Evolutionary conservation across 2,329 filamentous ascomycete species (phyloP).

Genomic region (Colletotrichum tanaceti): DNA sequence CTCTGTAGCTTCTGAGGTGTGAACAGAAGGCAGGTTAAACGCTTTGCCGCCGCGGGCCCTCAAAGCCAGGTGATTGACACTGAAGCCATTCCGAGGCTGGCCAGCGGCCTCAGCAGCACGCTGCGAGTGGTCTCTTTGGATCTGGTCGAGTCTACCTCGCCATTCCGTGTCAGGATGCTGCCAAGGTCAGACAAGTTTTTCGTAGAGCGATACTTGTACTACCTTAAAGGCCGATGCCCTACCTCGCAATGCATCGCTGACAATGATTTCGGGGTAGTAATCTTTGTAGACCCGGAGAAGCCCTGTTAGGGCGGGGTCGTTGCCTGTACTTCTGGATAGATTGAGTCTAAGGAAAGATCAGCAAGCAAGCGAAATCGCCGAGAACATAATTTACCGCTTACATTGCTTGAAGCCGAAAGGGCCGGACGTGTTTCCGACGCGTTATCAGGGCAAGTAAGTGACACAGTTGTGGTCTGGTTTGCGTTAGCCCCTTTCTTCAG

Average conservation of each 20-base stretch:
- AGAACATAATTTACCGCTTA: slow-evolving; percentile 50
- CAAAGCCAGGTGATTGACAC: slow-evolving; percentile 66
- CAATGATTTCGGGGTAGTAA: slow-evolving; percentile 89
- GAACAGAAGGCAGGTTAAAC: slow-evolving; percentile 73
- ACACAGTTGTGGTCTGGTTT: slow-evolving; percentile 69
- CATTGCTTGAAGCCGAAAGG: slow-evolving; percentile 84
- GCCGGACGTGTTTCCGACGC: slow-evolving; percentile 83
- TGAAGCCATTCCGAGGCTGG: slow-evolving; percentile 66
- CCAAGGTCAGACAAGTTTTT: slow-evolving; percentile 48
- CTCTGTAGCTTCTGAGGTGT: slow-evolving; percentile 79
- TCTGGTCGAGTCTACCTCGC: slow-evolving; percentile 73
- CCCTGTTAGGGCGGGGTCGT: slow-evolving; percentile 79
- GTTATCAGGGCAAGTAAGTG: slow-evolving; percentile 84
- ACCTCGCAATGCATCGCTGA: slow-evolving; percentile 73
- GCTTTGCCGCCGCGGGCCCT: slow-evolving; percentile 54
- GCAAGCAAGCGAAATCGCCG: not conserved
- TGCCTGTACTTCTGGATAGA: slow-evolving; percentile 70
- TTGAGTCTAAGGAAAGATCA: slow-evolving; percentile 58
- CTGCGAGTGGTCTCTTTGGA: slow-evolving; percentile 70
- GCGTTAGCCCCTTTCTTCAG: slow-evolving; percentile 41
- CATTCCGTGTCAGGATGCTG: slow-evolving; percentile 82
- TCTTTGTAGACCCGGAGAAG: slow-evolving; percentile 87
- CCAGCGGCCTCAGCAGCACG: slow-evolving; percentile 53
- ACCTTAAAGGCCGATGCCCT: slow-evolving; percentile 73
- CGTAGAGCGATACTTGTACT: slow-evolving; percentile 24